phyloP scores from a whole-genome alignment of 2,329 filamentous ascomycete genomes.

The Nothophoma quercina region DNA sequence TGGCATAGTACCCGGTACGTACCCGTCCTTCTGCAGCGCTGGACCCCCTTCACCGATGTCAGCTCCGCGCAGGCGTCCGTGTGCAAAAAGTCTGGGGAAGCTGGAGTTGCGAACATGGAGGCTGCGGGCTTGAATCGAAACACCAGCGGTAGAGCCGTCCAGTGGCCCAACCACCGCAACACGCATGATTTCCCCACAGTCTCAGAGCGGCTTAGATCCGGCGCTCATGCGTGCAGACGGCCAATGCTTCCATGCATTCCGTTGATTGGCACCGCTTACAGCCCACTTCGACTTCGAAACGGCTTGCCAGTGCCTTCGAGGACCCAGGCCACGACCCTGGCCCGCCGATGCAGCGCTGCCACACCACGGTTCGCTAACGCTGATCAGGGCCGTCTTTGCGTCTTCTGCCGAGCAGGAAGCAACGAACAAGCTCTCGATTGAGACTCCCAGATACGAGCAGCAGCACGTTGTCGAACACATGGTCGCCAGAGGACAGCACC shows the following conservation, averaged over 20 bases:
- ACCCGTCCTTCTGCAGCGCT: constrained; percentile 5
- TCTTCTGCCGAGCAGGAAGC: neutral
- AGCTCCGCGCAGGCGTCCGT: constrained; percentile 21
- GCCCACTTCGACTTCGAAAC: constrained; percentile 24
- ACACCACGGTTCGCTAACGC: constrained; percentile 12
- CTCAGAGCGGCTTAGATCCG: constrained; percentile 25
- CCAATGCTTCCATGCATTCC: constrained; percentile 2
- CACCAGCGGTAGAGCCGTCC: constrained; percentile 4
- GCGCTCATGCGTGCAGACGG: constrained; percentile 16
- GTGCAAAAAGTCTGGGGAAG: constrained; percentile 36
- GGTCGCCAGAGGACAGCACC: constrained; percentile 3
- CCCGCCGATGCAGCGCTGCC: constrained; percentile 14
- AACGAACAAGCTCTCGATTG: neutral
- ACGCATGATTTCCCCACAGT: constrained; percentile 31
- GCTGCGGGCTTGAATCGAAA: constrained; percentile 16
- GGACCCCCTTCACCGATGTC: constrained; percentile 26
- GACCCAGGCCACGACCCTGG: constrained; percentile 13
- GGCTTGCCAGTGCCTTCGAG: constrained; percentile 17
- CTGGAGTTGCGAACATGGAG: constrained; percentile 24
- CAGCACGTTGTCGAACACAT: constrained; percentile 2
- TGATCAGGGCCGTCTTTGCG: constrained; percentile 16
- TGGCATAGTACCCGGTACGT: constrained; percentile 8
- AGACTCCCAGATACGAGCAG: neutral
- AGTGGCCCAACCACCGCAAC: constrained; percentile 10
- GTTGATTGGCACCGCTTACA: constrained; percentile 28